These are phyloP conservation scores for Fusarium luffae DNA, from an alignment of 2,329 filamentous ascomycete species.

Conservation along the genomic window DNA sequence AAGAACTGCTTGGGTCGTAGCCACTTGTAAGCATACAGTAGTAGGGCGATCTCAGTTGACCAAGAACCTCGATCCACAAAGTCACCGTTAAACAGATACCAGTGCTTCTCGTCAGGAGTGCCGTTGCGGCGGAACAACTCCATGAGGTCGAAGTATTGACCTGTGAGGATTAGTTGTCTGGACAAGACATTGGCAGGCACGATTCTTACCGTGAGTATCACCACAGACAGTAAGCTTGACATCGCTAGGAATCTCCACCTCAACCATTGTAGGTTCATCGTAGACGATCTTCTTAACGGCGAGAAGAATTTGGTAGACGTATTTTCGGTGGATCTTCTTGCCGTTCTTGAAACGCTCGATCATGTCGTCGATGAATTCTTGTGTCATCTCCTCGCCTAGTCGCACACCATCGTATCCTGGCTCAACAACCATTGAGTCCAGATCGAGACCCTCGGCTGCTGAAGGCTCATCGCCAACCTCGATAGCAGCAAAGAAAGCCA, in stretches of 20 bases:
- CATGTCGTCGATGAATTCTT: slow-evolving; percentile 98
- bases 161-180: slow-evolving; percentile 56
- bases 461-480: slow-evolving; percentile 93
- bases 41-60: slow-evolving; percentile 95
- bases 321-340: slow-evolving; percentile 96
- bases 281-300: slow-evolving; percentile 90
- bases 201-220: slow-evolving; percentile 85
- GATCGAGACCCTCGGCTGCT: slow-evolving; percentile 87
- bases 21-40: slow-evolving; percentile 98
- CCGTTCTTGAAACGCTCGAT: slow-evolving; percentile 93
- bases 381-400: slow-evolving; percentile 86
- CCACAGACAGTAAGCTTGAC: slow-evolving; percentile 92
- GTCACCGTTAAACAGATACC: slow-evolving; percentile 98
- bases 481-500: slow-evolving; percentile 94
- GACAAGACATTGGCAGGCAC: slow-evolving; percentile 3
- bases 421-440: slow-evolving; percentile 87
- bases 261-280: slow-evolving; percentile 96
- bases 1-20: slow-evolving; percentile 88
- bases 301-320: slow-evolving; percentile 95
- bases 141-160: slow-evolving; percentile 97
- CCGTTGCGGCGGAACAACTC: slow-evolving; percentile 96
- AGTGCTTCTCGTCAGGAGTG: slow-evolving; percentile 83
- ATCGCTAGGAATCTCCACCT: slow-evolving; percentile 82
- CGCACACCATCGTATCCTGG: slow-evolving; percentile 84
- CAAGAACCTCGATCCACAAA: slow-evolving; percentile 98